phyloP scores from a whole-genome alignment of 371 early-diverging fungal species.

The Dinochytrium kinnereticum region DNA sequence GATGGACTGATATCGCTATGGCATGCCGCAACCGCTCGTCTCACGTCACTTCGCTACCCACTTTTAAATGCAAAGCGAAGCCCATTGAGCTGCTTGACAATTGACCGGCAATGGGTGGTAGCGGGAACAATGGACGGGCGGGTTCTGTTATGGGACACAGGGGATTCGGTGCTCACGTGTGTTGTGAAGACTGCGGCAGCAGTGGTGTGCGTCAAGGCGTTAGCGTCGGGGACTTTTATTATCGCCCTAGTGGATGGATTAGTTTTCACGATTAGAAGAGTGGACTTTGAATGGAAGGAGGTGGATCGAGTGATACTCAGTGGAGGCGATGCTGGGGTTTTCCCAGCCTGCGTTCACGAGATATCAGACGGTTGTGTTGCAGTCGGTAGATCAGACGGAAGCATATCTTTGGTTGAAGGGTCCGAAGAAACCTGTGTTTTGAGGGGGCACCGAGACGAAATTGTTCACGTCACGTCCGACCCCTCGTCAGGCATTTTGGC shows the following conservation, averaged over 20 bases:
- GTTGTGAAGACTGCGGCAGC: background rate
- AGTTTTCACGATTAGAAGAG: background rate
- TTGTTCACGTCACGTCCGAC: slow-evolving; percentile 22
- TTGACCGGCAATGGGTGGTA: background rate
- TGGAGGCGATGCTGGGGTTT: background rate
- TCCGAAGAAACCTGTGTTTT: background rate
- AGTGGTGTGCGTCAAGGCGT: background rate
- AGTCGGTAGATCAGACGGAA: background rate
- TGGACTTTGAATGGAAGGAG: background rate
- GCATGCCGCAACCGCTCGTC: slow-evolving; percentile 6
- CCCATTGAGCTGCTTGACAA: background rate
- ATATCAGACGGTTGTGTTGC: background rate
- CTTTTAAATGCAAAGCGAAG: background rate
- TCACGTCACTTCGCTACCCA: background rate
- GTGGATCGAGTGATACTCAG: background rate
- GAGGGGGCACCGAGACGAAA: slow-evolving; percentile 19
- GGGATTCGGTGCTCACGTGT: background rate
- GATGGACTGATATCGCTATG: slow-evolving; percentile 17
- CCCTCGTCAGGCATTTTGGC: slow-evolving; percentile 17
- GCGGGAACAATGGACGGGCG: slow-evolving; percentile 2
- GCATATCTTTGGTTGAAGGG: background rate
- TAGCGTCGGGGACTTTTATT: background rate
- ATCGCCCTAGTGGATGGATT: background rate
- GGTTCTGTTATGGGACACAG: slow-evolving; percentile 18
- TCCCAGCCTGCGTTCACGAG: background rate